phyloP scores from a whole-genome alignment of 192 early-diverging fungal species.

The Podila clonocystis region DNA sequence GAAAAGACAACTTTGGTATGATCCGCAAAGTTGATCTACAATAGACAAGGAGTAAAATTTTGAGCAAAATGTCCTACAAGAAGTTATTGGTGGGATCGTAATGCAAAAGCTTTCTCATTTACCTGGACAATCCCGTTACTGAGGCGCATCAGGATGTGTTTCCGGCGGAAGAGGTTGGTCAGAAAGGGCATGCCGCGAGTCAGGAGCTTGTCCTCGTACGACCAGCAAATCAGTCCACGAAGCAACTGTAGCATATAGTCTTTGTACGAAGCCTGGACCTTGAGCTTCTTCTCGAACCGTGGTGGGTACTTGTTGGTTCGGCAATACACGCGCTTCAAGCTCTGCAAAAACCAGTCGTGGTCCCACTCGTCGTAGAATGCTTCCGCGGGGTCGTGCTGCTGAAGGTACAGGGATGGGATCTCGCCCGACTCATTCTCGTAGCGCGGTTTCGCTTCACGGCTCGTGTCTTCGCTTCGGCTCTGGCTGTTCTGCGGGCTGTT shows the following conservation, averaged over 20 bases:
- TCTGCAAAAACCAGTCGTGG: slow-evolving; percentile 13
- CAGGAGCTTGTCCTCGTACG: slow-evolving; percentile 17
- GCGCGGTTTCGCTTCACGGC: background rate
- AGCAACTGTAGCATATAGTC: slow-evolving; percentile 32
- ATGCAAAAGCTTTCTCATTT: background rate
- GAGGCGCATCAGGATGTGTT: slow-evolving; percentile 28
- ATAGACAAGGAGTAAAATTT: background rate
- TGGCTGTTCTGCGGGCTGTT: background rate
- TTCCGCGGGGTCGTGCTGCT: background rate
- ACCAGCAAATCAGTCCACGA: slow-evolving; percentile 4
- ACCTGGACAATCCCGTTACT: slow-evolving; percentile 50
- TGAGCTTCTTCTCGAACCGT: slow-evolving; percentile 25
- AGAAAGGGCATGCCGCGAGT: slow-evolving; percentile 28
- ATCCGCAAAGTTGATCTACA: slow-evolving; percentile 78
- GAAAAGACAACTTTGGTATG: slow-evolving; percentile 77
- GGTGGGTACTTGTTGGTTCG: slow-evolving; percentile 7
- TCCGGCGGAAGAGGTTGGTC: slow-evolving; percentile 21
- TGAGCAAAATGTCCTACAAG: slow-evolving; percentile 53
- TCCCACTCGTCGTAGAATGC: slow-evolving; percentile 27
- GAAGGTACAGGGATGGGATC: background rate
- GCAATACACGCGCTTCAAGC: slow-evolving; percentile 10
- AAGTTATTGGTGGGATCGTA: slow-evolving; percentile 51
- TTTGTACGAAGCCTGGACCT: slow-evolving; percentile 16
- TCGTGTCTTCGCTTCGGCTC: background rate
- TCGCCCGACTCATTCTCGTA: background rate